Evolutionary conservation across 148 eudicot species (phyloP).

Genomic region (Cornus florida): DNA sequence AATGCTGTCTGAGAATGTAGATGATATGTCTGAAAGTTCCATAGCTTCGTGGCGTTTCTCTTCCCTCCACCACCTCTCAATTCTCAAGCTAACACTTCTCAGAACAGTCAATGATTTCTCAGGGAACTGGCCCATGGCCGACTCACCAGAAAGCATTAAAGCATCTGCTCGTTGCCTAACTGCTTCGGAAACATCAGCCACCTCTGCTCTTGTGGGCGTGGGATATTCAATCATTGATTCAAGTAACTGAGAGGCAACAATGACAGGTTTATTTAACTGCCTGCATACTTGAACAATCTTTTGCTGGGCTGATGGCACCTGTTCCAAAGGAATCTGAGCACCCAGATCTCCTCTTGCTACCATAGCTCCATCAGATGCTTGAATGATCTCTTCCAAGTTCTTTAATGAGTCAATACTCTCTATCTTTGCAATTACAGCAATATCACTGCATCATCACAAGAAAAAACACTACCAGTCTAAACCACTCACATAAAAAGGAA

Average conservation of each 20-base stretch:
- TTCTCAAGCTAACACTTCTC: slow-evolving; percentile 90
- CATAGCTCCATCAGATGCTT: slow-evolving; percentile 95
- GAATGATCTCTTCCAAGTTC: slow-evolving; percentile 86
- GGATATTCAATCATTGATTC: slow-evolving; percentile 99
- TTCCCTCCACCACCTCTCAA: slow-evolving; percentile 96
- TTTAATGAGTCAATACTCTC: slow-evolving; percentile 92
- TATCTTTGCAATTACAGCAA: slow-evolving; percentile 87
- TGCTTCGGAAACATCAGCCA: slow-evolving; percentile 99
- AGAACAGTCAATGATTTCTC: slow-evolving; percentile 86
- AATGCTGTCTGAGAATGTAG: slow-evolving; percentile 64
- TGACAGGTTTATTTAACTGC: slow-evolving; percentile 80
- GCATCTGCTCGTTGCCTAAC: slow-evolving; percentile 97
- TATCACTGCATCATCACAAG: slow-evolving; percentile 48
- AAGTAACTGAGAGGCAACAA: slow-evolving; percentile 94
- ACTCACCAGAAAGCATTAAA: slow-evolving; percentile 95
- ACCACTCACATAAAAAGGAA: not conserved
- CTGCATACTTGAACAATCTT: slow-evolving; percentile 83
- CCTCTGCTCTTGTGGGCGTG: slow-evolving; percentile 97
- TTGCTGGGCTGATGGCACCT: slow-evolving; percentile 93
- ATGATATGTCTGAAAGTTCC: slow-evolving; percentile 60
- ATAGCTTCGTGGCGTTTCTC: slow-evolving; percentile 66
- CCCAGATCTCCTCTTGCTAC: slow-evolving; percentile 99
- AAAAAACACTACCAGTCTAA: not conserved
- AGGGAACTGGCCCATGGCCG: slow-evolving; percentile 94
- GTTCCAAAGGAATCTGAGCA: slow-evolving; percentile 96